Percentiles rank a stretch among this genome's conserved stretches.
These are phyloP conservation scores for Tylopilus orsonianus DNA, from an alignment of 1,284 basidiomycete species.

Conservation along the genomic window DNA sequence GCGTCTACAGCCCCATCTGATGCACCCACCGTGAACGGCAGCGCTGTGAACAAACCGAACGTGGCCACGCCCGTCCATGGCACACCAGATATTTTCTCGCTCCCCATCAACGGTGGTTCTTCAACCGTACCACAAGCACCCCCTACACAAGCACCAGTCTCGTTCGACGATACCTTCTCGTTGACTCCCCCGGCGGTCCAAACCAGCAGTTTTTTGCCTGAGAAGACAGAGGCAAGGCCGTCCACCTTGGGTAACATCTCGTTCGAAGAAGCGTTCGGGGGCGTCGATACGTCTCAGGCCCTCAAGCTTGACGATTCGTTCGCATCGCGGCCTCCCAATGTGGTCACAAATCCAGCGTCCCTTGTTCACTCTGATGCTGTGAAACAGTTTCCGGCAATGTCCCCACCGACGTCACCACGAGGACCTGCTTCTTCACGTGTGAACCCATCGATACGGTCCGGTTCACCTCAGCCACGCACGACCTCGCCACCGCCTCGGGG, in stretches of 20 bases:
- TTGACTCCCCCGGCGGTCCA: constrained; percentile 16
- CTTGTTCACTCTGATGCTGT: constrained; percentile 26
- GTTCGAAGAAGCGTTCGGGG: constrained; percentile 63
- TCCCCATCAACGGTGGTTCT: constrained; percentile 12
- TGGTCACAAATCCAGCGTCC: constrained; percentile 29
- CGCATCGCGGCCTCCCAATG: constrained; percentile 27
- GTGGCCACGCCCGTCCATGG: constrained; percentile 19
- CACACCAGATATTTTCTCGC: constrained; percentile 18
- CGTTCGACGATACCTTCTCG: constrained; percentile 56
- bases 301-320: constrained; percentile 42
- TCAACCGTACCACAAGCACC: constrained; percentile 4
- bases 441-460: constrained; percentile 32
- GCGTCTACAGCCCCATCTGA: constrained; percentile 23
- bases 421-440: constrained; percentile 37
- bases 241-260: constrained; percentile 37
- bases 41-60: constrained; percentile 15
- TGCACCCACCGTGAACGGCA: constrained; percentile 17
- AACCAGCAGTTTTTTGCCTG: constrained; percentile 16
- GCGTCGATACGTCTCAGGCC: constrained; percentile 44
- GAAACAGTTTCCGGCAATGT: constrained; percentile 28
- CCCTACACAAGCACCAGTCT: constrained; percentile 32
- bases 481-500: constrained; percentile 52
- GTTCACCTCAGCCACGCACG: constrained; percentile 47
- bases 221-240: constrained; percentile 19
- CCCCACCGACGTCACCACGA: constrained; percentile 38